Evolutionary conservation across 2,329 filamentous ascomycete genomes (phyloP), one percentile per base, ranked within the genome.

Genomic region (Arthrinium phaeospermum): DNA sequence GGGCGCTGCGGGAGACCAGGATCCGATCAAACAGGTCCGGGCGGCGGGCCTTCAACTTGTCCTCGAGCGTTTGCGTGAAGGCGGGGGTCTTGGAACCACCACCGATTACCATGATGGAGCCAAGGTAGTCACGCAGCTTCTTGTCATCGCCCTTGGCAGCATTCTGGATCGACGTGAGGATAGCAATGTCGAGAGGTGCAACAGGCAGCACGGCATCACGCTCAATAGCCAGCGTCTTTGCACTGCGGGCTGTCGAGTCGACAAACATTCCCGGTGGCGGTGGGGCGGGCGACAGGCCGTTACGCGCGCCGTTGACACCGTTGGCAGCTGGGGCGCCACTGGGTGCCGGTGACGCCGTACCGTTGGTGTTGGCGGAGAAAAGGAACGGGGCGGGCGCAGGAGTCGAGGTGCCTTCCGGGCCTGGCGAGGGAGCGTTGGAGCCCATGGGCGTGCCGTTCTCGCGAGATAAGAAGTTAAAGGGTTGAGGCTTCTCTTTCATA

Each of bases 61-160:
- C 93, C 83, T 99, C 96, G 2, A 99, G 87, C 74, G 93, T 94
- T 2, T 91, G 88, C 30, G 93, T 92, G 78, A 99, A 93, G 7
- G 94, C 90, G 0, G 93, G 91, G 0, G 93, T 91, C 85, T 96
- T 94, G 75, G 93, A 91, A 3, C 94, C 94, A 44, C 95, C 95
- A 68, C 95, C 95, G 70, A 97, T 91, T 1, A 97, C 90, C 93
- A 98, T 96, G 83, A 98, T 96, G 67, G 93, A 93, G 49, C 94
- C 93, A 45, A 97, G 88, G 79, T 98, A 93, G 80, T 99, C 96
- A 70, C 94, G 92, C 75, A 96, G 91, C 82, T 97, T 97, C 85
- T 96, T 96, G 76, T 98, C 95, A 80, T 98, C 96, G 72, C 92
- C 92, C 74, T 92, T 93, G 70, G 94, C 92, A 10, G 94, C 96